A percentile compares a stretch with the other conserved stretches of the same genome.
These are phyloP conservation scores for Polyplosphaeria fusca DNA, from an alignment of 495 filamentous ascomycete species.

Conservation along the genomic window DNA sequence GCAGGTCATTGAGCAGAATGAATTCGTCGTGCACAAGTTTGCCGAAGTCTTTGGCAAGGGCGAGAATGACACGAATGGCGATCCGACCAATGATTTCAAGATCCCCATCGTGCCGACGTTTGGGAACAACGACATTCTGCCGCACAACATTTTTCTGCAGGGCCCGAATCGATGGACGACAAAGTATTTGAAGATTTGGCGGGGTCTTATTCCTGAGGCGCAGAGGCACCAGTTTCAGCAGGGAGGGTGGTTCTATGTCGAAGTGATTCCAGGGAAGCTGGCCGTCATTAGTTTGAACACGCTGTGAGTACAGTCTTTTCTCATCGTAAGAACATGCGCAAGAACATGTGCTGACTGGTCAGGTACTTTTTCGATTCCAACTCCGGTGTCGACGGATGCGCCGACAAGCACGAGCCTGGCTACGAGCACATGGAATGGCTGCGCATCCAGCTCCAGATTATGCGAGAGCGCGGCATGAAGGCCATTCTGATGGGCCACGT, in stretches of 20 bases:
- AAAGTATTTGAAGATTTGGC: constrained; percentile 71
- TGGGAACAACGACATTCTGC: constrained; percentile 96
- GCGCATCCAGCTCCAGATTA: constrained; percentile 78
- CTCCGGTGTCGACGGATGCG: constrained; percentile 86
- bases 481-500: constrained; percentile 94
- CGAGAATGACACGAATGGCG: constrained; percentile 44
- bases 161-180: constrained; percentile 85
- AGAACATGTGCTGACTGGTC: constrained; percentile 1
- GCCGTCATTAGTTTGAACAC: constrained; percentile 96
- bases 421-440: constrained; percentile 97
- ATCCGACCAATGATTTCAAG: constrained; percentile 55
- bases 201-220: constrained; percentile 82
- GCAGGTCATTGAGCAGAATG: constrained; percentile 74
- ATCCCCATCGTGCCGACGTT: constrained; percentile 87
- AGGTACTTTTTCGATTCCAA: constrained; percentile 90
- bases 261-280: constrained; percentile 83
- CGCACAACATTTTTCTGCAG: constrained; percentile 85
- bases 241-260: constrained; percentile 90
- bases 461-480: constrained; percentile 84
- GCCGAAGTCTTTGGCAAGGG: constrained; percentile 63
- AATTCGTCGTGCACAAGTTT: constrained; percentile 72
- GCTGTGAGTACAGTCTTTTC: constrained; percentile 42
- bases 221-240: constrained; percentile 88
- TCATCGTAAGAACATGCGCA: neutral
- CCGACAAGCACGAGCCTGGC: constrained; percentile 70